These are phyloP conservation scores for Paratinospora sagittata DNA, from an alignment of 164 flowering plant genomes.

Conservation along the genomic window DNA sequence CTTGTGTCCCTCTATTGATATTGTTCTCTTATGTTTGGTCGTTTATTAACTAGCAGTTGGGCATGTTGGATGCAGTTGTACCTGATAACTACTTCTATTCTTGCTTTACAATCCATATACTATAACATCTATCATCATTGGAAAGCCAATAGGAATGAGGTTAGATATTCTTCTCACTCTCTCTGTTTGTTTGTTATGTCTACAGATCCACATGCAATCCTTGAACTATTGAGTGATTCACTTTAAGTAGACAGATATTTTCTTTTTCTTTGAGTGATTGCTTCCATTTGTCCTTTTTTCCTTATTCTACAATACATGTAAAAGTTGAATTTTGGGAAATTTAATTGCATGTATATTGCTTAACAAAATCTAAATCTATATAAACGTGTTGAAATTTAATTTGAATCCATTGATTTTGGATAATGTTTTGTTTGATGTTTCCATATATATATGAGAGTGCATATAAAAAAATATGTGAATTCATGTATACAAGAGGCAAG, in stretches of 20 bases:
- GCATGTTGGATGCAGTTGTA: conserved; percentile 44
- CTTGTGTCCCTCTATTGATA: background rate
- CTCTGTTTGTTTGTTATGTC: background rate
- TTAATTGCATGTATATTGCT: no score
- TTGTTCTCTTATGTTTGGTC: background rate
- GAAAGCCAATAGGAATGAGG: conserved; percentile 27
- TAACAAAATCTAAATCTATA: no score
- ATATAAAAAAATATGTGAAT: no score
- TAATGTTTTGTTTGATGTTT: no score
- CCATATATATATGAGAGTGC: no score
- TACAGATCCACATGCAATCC: no score
- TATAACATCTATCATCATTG: conserved; percentile 48
- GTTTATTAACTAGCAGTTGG: background rate
- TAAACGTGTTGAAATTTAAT: no score
- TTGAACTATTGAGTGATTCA: no score
- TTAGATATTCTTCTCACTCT: conserved; percentile 4
- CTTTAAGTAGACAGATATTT: background rate
- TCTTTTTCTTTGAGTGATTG: background rate
- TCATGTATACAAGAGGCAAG: no score
- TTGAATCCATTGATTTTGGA: no score
- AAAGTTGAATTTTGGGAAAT: no score
- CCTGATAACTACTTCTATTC: conserved; percentile 38
- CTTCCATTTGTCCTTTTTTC: background rate
- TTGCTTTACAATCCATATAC: conserved; percentile 46
- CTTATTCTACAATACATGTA: no score